Conservation (phyloP, 768 basidiomycete genomes). For the Pleurotus salmoneostramineus region DNA sequence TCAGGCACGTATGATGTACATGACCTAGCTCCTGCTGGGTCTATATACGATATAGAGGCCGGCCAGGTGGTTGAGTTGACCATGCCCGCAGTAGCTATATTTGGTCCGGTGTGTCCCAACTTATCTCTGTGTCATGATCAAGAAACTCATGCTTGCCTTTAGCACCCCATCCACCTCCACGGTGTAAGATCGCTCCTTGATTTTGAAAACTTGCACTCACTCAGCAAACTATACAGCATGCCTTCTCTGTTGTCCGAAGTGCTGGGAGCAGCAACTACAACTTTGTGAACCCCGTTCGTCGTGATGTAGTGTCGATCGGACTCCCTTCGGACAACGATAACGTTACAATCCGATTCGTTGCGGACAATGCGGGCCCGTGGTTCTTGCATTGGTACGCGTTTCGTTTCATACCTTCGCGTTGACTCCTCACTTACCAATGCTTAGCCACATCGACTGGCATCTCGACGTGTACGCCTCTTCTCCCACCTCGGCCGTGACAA, state of each 20-base stretch:
- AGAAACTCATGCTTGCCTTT: neutral
- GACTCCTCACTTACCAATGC: neutral
- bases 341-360: constrained; percentile 57
- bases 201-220: neutral
- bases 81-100: neutral
- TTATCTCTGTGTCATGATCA: neutral
- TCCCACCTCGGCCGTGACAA: neutral
- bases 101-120: neutral
- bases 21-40: constrained; percentile 13
- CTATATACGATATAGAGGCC: constrained; percentile 1
- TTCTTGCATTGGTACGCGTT: constrained; percentile 38
- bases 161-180: constrained; percentile 46
- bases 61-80: constrained; percentile 1
- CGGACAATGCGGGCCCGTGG: constrained; percentile 69
- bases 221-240: constrained; percentile 21
- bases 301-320: constrained; percentile 45
- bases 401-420: neutral
- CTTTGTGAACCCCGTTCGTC: constrained; percentile 44
- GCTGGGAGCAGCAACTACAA: constrained; percentile 35
- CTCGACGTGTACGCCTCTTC: constrained; percentile 24
- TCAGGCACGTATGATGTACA: constrained; percentile 32
- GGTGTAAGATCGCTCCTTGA: constrained; percentile 28
- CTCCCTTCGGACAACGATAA: constrained; percentile 25
- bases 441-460: constrained; percentile 41
- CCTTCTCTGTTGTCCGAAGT: constrained; percentile 38